Evolutionary conservation across 176 grass and related monocot species (phyloP).

Genomic region (Cenchrus purpureus): DNA sequence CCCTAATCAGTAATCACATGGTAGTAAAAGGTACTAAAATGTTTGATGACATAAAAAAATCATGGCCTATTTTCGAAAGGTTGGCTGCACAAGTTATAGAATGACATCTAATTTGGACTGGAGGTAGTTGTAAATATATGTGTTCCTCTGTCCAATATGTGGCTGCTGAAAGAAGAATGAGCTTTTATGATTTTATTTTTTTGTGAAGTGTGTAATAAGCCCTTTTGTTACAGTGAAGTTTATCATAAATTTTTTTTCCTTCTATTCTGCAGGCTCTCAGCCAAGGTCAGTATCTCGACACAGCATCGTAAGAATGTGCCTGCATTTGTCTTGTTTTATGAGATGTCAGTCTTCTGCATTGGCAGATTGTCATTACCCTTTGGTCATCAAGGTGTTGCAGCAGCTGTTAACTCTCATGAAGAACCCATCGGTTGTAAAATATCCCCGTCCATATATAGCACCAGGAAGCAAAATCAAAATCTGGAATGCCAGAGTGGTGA

Average conservation of each 20-base stretch:
- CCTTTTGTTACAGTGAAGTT: constrained; percentile 17
- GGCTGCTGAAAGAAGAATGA: constrained; percentile 20
- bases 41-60: not conserved
- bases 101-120: constrained; percentile 1
- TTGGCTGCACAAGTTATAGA: not conserved
- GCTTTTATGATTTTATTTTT: constrained; percentile 28
- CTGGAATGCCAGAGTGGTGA: constrained; percentile 57
- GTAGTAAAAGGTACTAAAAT: not conserved
- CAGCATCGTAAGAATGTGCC: constrained; percentile 29
- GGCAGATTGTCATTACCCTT: constrained; percentile 54
- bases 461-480: constrained; percentile 45
- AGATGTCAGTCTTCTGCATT: constrained; percentile 35
- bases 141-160: constrained; percentile 23
- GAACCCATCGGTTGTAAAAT: constrained; percentile 48
- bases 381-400: constrained; percentile 52
- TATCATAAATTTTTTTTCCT: constrained; percentile 23
- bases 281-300: constrained; percentile 47
- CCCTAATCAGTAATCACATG: not conserved
- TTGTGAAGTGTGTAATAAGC: constrained; percentile 18
- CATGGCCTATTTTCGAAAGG: not conserved
- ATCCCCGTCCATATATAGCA: constrained; percentile 29
- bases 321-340: constrained; percentile 22
- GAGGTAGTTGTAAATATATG: constrained; percentile 6
- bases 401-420: constrained; percentile 44
- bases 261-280: constrained; percentile 56